Conservation (phyloP, 139 green algal species). For the Chlorella sorokiniana region DNA sequence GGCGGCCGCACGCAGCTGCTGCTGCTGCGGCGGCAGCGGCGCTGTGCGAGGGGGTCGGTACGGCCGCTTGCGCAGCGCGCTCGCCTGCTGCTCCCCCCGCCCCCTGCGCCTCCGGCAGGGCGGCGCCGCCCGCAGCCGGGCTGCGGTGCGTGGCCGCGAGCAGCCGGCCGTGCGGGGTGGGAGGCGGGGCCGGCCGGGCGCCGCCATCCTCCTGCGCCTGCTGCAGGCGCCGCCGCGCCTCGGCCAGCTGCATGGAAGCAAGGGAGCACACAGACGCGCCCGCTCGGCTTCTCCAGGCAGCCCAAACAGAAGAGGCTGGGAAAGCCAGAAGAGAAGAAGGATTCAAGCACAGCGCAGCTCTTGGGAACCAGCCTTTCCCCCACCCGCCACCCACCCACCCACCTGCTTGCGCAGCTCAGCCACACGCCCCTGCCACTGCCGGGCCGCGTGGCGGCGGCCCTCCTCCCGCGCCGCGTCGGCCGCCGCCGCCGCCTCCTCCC, state of each 20-base stretch:
- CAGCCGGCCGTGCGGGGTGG: neutral
- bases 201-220: neutral
- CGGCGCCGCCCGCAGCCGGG: neutral
- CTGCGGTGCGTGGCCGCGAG: neutral
- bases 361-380: no score
- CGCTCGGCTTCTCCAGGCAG: no score
- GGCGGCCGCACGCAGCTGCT: no score
- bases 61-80: no score
- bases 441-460: neutral
- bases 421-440: constrained; percentile 13
- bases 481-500: neutral
- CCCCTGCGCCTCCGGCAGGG: no score
- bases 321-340: no score
- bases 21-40: no score
- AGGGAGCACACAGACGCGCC: no score
- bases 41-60: no score
- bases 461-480: neutral
- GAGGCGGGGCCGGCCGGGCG: neutral
- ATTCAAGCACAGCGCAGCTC: no score
- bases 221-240: constrained; percentile 4
- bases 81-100: no score
- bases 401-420: constrained; percentile 15
- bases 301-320: no score
- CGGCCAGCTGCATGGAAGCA: constrained; percentile 3
- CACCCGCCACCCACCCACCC: neutral